Percentiles rank a stretch among this genome's conserved stretches.
Conservation (phyloP, 768 basidiomycete genomes). For the Boletus pseudopeckii region DNA sequence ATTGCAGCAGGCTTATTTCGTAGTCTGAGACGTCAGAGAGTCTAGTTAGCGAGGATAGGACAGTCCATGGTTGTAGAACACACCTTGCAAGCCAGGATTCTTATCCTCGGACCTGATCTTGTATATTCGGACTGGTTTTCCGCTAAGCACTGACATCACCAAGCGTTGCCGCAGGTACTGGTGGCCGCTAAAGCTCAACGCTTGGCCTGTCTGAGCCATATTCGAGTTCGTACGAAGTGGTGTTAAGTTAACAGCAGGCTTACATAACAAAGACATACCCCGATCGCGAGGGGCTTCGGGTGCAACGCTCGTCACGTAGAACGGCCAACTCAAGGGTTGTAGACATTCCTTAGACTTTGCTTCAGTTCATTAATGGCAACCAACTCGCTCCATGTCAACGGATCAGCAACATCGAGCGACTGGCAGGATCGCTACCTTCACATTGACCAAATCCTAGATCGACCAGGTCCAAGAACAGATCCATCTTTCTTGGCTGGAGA, state of each 20-base stretch:
- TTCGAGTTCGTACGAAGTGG: neutral
- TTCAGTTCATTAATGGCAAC: slow-evolving; percentile 22
- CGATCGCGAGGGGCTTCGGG: slow-evolving; percentile 1
- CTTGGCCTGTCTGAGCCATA: slow-evolving; percentile 40
- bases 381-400: slow-evolving; percentile 32
- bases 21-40: slow-evolving; percentile 55
- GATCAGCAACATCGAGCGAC: slow-evolving; percentile 37
- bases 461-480: slow-evolving; percentile 87
- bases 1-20: slow-evolving; percentile 84
- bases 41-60: neutral
- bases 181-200: slow-evolving; percentile 73
- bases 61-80: slow-evolving; percentile 7
- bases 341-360: slow-evolving; percentile 15
- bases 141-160: slow-evolving; percentile 86
- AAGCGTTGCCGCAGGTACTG: slow-evolving; percentile 80
- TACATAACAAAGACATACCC: slow-evolving; percentile 23
- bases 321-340: slow-evolving; percentile 1
- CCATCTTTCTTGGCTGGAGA: slow-evolving; percentile 78
- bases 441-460: slow-evolving; percentile 83
- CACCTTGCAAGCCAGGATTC: slow-evolving; percentile 92
- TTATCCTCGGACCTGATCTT: slow-evolving; percentile 89
- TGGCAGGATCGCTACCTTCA: slow-evolving; percentile 71
- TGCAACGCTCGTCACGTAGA: neutral
- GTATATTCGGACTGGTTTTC: slow-evolving; percentile 79
- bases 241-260: slow-evolving; percentile 1